Evolutionary conservation across 768 basidiomycete species (phyloP), one percentile per base, ranked within the genome.

Genomic region (Boletus eberwhitei): DNA sequence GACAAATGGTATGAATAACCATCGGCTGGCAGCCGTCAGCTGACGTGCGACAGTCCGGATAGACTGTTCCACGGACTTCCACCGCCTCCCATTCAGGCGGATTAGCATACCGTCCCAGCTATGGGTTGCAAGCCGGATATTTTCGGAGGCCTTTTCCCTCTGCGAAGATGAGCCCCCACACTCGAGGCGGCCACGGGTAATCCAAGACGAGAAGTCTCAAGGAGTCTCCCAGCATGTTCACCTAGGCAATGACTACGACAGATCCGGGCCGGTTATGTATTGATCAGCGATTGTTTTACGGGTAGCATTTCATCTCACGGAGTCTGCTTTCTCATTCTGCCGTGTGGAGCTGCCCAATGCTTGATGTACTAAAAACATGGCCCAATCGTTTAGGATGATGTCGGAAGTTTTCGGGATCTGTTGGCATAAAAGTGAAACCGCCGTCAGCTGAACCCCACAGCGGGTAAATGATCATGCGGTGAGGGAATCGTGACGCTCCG

Each of bases 331-430:
- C 24, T 22, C 41, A 32, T 43, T 37, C 45, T 35, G 26, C 39
- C 39, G 21, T 24, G 22, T 13, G 16, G 40, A 37, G 14, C 2
- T 41, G 19, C 8, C n/a, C 22, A 19, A 5, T 1, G n/a, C 1
- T 21, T 14, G 21, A 40, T 5, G 35, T 50, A 17, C 31, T 48
- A 21, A 35, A 24, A 22, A 14, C 17, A 34, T 26, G 22, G 49
- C 53, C 42, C 39, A 53, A 43, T 22, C 32, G 13, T 34, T 32
- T 24, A 35, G 41, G 43, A 58, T 4, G 12, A 19, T 43, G 22
- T 54, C 58, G 64, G 64, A 54, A 29, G 24, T 5, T 35, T 40
- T 56, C 63, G 57, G 60, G 24, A 19, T 41, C 49, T 48, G 34
- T 31, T n/a, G n/a, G n/a, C 24, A 21, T 21, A 26, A 35, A 36